Conservation (phyloP, 2,329 filamentous ascomycete species). For the Alternaria ethzedia region DNA sequence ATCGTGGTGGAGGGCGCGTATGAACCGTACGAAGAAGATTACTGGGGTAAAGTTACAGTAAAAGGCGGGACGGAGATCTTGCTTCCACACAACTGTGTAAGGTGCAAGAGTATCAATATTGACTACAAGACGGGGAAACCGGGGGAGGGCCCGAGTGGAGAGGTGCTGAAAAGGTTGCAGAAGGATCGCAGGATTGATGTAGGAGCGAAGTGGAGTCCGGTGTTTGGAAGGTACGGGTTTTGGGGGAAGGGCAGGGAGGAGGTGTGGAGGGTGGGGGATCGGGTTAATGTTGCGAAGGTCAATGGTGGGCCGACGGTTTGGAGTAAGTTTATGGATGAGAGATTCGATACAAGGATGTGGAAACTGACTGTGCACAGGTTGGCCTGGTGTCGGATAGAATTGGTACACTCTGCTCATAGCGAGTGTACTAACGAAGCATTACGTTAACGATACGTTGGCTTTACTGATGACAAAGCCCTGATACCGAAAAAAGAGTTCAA, state of each 20-base stretch:
- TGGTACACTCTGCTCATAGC: neutral
- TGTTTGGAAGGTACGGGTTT: conserved; percentile 58
- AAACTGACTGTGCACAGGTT: conserved; percentile 3
- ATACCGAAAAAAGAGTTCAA: neutral
- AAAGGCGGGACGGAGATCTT: conserved; percentile 40
- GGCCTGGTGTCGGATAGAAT: conserved; percentile 1
- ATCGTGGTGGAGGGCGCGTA: conserved; percentile 52
- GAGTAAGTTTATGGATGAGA: conserved; percentile 43
- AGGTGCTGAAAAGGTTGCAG: conserved; percentile 55
- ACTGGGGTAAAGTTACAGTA: conserved; percentile 51
- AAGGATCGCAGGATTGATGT: conserved; percentile 54
- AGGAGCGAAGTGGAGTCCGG: conserved; percentile 55
- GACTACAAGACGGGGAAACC: conserved; percentile 55
- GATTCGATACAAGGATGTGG: neutral
- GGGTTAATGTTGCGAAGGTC: conserved; percentile 49
- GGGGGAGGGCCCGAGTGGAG: conserved; percentile 45
- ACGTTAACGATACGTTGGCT: neutral
- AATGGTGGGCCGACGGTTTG: conserved; percentile 52
- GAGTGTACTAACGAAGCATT: neutral
- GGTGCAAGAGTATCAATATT: conserved; percentile 56
- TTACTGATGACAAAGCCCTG: neutral
- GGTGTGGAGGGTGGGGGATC: conserved; percentile 50
- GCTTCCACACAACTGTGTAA: conserved; percentile 54
- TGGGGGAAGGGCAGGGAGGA: conserved; percentile 32
- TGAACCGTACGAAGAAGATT: conserved; percentile 55